Evolutionary conservation across 2,329 filamentous ascomycete genomes (phyloP), one percentile per base, ranked within the genome.

Genomic region (Scorias spongiosa): DNA sequence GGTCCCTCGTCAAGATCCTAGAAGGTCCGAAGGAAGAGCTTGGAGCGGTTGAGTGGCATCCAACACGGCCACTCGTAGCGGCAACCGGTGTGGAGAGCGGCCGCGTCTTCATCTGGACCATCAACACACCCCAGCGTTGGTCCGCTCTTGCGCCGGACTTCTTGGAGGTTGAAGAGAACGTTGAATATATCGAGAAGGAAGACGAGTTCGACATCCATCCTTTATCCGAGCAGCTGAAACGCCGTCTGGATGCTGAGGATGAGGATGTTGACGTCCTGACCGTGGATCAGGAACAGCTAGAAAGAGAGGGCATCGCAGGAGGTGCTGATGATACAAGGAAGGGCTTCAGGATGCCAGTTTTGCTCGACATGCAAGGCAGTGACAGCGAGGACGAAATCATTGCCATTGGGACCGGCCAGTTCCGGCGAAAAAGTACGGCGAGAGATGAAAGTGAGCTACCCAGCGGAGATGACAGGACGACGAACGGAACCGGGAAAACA

Each of bases 131-230:
- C 9, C 93, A 98, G 59, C 84, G 91, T 55, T 98, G 91, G 93
- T 95, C 88, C 12, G 89, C 91, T 1, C 73, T 98, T 28, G 93
- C 93, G 5, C 91, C 91, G 0, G 93, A 98, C 63, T 98, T 98
- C 63, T 84, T 81, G 36, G 91, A 98, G 63, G 87, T 98, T 11
- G 91, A 98, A 64, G 91, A 98, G 64, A 98, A 98, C 54, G 87
- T 94, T 17, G 86, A 96, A 61, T 98, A 98, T 59, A 77, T 93
- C 37, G 91, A 98, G 63, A 76, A 78, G 44, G 91, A 98, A 64
- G 91, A 98, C 60, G 91, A 98, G 59, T 98, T 98, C 55, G 93
- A 98, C 62, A 93, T 96, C 45, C 91, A 96, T 59, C 87, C 87
- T 0, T 81, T 89, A 46, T 89, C 95, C 59, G 89, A 96, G 62